Evolutionary conservation across 352 stramenopile species (phyloP).

Genomic region (Phytophthora pistaciae): DNA sequence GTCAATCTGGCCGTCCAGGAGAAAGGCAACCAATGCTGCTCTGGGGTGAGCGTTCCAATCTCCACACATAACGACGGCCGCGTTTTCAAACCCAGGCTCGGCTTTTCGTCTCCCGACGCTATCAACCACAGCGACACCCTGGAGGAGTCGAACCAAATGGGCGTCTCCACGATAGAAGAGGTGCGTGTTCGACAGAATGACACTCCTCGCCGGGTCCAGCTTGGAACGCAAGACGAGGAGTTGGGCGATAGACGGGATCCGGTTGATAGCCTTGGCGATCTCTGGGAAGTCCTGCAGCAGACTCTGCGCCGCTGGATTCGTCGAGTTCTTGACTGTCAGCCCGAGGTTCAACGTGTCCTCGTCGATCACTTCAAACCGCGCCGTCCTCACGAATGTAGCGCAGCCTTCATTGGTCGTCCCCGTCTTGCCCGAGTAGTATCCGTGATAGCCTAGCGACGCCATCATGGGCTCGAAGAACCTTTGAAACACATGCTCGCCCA

Average conservation of each 20-base stretch:
- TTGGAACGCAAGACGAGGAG: slow-evolving; percentile 54
- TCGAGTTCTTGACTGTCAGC: slow-evolving; percentile 39
- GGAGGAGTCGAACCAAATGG: slow-evolving; percentile 72
- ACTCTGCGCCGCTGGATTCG: slow-evolving; percentile 39
- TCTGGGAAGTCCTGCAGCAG: slow-evolving; percentile 70
- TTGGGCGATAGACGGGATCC: slow-evolving; percentile 75
- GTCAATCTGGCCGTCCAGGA: slow-evolving; percentile 59
- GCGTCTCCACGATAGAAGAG: slow-evolving; percentile 81
- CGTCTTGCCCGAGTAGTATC: slow-evolving; percentile 72
- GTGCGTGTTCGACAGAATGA: slow-evolving; percentile 80
- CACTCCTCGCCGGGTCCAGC: slow-evolving; percentile 19
- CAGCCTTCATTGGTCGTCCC: slow-evolving; percentile 78
- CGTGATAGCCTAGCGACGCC: slow-evolving; percentile 52
- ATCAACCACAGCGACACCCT: slow-evolving; percentile 55
- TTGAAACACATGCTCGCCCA: slow-evolving; percentile 63
- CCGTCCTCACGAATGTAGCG: slow-evolving; percentile 55
- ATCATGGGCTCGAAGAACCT: slow-evolving; percentile 72
- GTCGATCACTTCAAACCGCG: slow-evolving; percentile 57
- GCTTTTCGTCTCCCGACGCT: slow-evolving; percentile 40
- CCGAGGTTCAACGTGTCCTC: slow-evolving; percentile 56
- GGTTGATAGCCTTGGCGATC: slow-evolving; percentile 52
- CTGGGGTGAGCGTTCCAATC: slow-evolving; percentile 75
- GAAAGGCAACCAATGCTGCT: slow-evolving; percentile 54
- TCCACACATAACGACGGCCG: slow-evolving; percentile 67
- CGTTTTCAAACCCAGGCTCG: slow-evolving; percentile 24